phyloP scores from a whole-genome alignment of 169 alveolate species.

The Plasmodium gonderi region DNA sequence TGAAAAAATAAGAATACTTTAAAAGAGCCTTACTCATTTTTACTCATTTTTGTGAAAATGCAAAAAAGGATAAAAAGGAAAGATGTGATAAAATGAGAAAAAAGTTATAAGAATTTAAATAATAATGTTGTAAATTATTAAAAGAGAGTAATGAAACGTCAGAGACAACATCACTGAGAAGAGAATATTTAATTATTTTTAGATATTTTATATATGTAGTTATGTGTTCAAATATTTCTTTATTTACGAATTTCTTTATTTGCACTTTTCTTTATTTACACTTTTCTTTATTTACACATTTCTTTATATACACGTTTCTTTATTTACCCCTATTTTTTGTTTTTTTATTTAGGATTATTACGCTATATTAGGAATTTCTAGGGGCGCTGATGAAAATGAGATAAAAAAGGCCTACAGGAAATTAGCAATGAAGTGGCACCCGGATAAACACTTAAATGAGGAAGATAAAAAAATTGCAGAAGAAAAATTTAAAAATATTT shows the following conservation, averaged over 20 bases:
- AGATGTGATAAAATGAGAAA: not conserved
- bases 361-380: not conserved
- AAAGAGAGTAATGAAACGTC: not conserved
- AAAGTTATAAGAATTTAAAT: not conserved
- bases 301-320: not conserved
- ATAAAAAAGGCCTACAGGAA: not conserved
- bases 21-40: not conserved
- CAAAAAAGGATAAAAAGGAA: not conserved
- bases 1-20: not conserved
- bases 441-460: constrained; percentile 20
- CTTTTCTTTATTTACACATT: not conserved
- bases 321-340: not conserved
- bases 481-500: constrained; percentile 91
- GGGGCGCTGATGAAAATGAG: not conserved
- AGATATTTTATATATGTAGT: not conserved
- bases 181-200: not conserved
- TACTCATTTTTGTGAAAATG: not conserved
- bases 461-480: constrained; percentile 73
- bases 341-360: not conserved
- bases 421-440: constrained; percentile 1
- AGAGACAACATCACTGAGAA: not conserved
- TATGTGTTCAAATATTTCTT: not conserved
- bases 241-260: not conserved
- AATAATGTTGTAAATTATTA: not conserved
- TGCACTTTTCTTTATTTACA: not conserved